Percentiles rank a stretch among this genome's conserved stretches.
Evolutionary conservation across 768 basidiomycete species (phyloP).

Genomic region (Cystobasidium onofrii): DNA sequence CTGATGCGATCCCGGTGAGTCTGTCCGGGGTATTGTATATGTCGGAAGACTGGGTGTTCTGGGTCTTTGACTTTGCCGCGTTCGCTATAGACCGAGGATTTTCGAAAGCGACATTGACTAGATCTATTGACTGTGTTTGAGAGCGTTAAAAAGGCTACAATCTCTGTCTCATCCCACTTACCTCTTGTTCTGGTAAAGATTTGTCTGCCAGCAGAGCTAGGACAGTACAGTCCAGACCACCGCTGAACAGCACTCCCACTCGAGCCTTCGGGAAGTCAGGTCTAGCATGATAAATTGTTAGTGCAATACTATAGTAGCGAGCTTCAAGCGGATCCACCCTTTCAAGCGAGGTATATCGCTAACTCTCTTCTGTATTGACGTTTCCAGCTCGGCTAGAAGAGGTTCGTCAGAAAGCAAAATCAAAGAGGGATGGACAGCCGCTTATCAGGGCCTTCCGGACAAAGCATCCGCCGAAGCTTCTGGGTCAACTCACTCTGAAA

Average conservation of each 20-base stretch:
- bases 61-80: constrained; percentile 51
- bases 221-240: constrained; percentile 86
- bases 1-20: constrained; percentile 64
- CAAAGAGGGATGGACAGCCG: too few relatives aligned
- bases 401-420: constrained; percentile 41
- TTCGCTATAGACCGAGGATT: constrained; percentile 69
- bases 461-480: constrained; percentile 11
- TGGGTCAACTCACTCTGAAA: background rate
- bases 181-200: constrained; percentile 46
- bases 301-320: background rate
- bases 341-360: constrained; percentile 9
- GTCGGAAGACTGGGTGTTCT: constrained; percentile 44
- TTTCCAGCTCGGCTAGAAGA: constrained; percentile 33
- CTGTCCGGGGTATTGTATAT: constrained; percentile 81
- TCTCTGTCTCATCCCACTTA: background rate
- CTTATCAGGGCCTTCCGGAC: too few relatives aligned
- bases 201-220: constrained; percentile 70
- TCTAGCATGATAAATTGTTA: background rate
- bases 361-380: constrained; percentile 35
- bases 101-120: constrained; percentile 50
- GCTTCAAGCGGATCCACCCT: background rate
- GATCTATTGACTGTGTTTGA: constrained; percentile 30
- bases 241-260: constrained; percentile 83
- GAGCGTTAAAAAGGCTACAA: background rate
- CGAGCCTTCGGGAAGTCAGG: constrained; percentile 44